Conservation (phyloP, 805 yeast species). For the Scheffersomyces stipitis region DNA sequence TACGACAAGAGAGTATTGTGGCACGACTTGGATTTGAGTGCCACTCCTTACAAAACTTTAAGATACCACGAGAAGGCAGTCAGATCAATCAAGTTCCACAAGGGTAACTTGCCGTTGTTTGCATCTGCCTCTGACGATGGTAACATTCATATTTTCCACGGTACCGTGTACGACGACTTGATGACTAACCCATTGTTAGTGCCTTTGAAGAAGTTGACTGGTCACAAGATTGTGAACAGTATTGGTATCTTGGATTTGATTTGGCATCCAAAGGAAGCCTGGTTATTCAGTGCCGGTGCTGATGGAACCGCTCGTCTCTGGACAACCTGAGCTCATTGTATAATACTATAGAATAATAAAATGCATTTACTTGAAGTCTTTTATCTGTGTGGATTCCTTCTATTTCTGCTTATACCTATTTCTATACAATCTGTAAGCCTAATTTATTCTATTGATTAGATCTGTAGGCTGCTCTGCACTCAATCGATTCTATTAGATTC, state of each 20-base stretch:
- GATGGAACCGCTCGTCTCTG: constrained; percentile 94
- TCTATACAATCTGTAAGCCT: no score
- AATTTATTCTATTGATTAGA: no score
- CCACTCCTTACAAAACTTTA: constrained; percentile 91
- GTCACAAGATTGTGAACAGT: constrained; percentile 77
- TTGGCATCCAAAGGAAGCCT: constrained; percentile 98
- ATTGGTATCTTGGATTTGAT: constrained; percentile 83
- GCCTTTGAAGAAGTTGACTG: constrained; percentile 90
- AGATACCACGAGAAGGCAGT: constrained; percentile 96
- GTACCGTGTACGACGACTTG: constrained; percentile 91
- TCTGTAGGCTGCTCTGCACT: no score
- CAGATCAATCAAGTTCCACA: constrained; percentile 83
- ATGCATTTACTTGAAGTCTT: no score
- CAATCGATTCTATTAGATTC: no score
- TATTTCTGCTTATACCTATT: no score
- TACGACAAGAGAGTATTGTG: constrained; percentile 93
- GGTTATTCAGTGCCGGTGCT: constrained; percentile 97
- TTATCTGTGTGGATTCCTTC: no score
- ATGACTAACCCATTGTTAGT: constrained; percentile 95
- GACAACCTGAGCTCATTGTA: constrained; percentile 61
- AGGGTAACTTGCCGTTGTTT: constrained; percentile 80
- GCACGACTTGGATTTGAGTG: constrained; percentile 91
- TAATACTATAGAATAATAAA: constrained; percentile 1
- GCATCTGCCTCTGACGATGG: constrained; percentile 97
- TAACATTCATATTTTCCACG: constrained; percentile 89